Evolutionary conservation across 768 basidiomycete species (phyloP).

Genomic region (Pholiota conissans): DNA sequence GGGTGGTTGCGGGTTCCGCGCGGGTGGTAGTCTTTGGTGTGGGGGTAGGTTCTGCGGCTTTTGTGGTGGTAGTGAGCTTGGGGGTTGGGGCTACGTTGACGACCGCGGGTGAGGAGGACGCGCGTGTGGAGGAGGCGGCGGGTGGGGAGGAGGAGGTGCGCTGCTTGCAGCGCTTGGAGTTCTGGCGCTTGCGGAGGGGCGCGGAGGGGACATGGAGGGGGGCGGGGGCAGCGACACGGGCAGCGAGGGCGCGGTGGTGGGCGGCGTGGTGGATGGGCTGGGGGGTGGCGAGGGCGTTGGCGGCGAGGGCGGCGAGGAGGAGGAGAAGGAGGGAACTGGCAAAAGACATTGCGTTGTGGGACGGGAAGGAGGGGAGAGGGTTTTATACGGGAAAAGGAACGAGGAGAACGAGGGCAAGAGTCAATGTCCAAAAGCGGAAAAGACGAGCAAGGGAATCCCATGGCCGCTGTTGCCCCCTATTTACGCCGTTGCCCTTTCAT

Average conservation of each 20-base stretch:
- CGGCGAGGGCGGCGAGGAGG: conserved; percentile 40
- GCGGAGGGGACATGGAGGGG: conserved; percentile 21
- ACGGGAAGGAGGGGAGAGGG: conserved; percentile 7
- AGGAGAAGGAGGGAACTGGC: conserved; percentile 42
- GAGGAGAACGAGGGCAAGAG: conserved; percentile 6
- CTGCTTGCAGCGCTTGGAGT: conserved; percentile 35
- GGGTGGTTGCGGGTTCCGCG: conserved; percentile 16
- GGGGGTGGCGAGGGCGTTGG: conserved; percentile 38
- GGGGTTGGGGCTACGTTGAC: conserved; percentile 13
- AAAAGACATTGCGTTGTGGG: conserved; percentile 36
- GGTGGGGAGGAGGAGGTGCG: conserved; percentile 29
- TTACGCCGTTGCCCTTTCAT: conserved; percentile 7
- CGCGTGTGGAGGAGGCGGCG: conserved; percentile 9
- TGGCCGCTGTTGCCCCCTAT: conserved; percentile 14
- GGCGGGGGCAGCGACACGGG: conserved; percentile 37
- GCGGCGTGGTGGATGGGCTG: conserved; percentile 35
- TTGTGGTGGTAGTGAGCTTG: conserved; percentile 8
- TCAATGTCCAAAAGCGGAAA: conserved; percentile 3
- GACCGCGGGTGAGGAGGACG: conserved; percentile 7
- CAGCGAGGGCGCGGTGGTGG: conserved; percentile 46
- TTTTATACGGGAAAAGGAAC: conserved; percentile 16
- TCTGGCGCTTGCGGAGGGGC: conserved; percentile 29
- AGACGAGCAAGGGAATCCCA: not conserved
- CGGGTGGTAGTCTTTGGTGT: not conserved
- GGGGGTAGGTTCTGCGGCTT: conserved; percentile 5